phyloP scores from a whole-genome alignment of 2,329 filamentous ascomycete species.

The Penicillium sp. region DNA sequence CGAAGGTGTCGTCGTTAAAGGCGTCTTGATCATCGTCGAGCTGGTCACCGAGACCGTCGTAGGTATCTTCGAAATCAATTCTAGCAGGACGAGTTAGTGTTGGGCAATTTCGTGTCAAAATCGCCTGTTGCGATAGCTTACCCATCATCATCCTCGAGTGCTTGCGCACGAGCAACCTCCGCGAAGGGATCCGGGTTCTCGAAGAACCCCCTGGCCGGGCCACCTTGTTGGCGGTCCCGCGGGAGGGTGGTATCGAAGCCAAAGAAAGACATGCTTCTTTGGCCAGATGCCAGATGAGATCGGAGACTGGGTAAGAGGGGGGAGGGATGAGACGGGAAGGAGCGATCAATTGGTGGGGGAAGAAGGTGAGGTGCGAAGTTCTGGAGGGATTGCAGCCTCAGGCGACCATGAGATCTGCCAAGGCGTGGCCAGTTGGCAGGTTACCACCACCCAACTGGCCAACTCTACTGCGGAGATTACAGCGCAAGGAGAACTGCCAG shows the following conservation, averaged over 20 bases:
- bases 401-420: slow-evolving; percentile 6
- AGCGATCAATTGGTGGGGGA: background rate
- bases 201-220: slow-evolving; percentile 69
- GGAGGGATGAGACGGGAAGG: slow-evolving; percentile 17
- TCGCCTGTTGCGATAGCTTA: slow-evolving; percentile 43
- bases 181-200: slow-evolving; percentile 88
- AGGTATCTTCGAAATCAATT: slow-evolving; percentile 93
- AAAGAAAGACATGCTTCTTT: slow-evolving; percentile 79
- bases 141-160: slow-evolving; percentile 63
- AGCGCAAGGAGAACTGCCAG: background rate
- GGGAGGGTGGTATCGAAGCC: slow-evolving; percentile 75
- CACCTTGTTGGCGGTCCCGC: slow-evolving; percentile 63
- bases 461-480: background rate
- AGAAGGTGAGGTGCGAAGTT: slow-evolving; percentile 18
- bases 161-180: slow-evolving; percentile 65
- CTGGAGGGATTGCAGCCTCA: slow-evolving; percentile 22
- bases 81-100: slow-evolving; percentile 39
- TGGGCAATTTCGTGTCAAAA: background rate
- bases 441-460: background rate
- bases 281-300: slow-evolving; percentile 19
- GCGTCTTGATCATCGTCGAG: slow-evolving; percentile 90
- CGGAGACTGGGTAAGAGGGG: slow-evolving; percentile 19
- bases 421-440: slow-evolving; percentile 8
- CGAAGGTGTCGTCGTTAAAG: slow-evolving; percentile 97
- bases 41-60: slow-evolving; percentile 88